Evolutionary conservation across 2,329 filamentous ascomycete genomes (phyloP), one percentile per base, ranked within the genome.

Genomic region (Verticillium dahliae): DNA sequence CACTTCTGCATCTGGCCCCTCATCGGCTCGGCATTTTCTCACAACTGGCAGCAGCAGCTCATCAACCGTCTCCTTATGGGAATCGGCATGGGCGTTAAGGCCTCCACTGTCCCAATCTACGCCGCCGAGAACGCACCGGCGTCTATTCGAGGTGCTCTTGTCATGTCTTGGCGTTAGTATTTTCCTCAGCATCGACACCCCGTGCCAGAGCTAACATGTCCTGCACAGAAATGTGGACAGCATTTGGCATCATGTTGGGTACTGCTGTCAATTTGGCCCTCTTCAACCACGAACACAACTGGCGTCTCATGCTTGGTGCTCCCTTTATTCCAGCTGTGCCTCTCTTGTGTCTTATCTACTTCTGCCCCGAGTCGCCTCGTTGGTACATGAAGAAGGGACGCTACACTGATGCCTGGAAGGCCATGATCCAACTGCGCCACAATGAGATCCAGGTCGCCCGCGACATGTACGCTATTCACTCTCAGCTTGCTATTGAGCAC

Each of bases 101-200:
- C 84, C 6, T 83, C 82, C 0, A 85, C 81, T 0, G 85, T 89
- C 0, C 90, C 90, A 0, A 86, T 93, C 35, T 93, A 91, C 67
- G 87, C 88, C 0, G 90, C 90, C 1, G 90, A 92, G 71, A 90
- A 85, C 58, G 81, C 86, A 0, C 89, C 90, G 0, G 85, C 89
- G 1, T 72, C 79, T 4, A 87, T 92, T 59, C 82, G 89, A 68
- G 89, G 90, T 66, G 90, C 88, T 15, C 78, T 95, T 2, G 90
- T 93, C 64, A 94, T 94, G 90, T 88, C 87, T 63, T 94, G 90
- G 90, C 81, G 67, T 71, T 58, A 35, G 66, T 62, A 14, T 39
- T 15, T 13, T 1, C 1, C 33, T n/a, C 3, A 13, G 7, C n/a
- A 10, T 11, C 22, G 38, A 54, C 61, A 58, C 64, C 34, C 5